Base-by-base conservation (phyloP, 805 yeast genomes). In the Candida hungchunana region DNA sequence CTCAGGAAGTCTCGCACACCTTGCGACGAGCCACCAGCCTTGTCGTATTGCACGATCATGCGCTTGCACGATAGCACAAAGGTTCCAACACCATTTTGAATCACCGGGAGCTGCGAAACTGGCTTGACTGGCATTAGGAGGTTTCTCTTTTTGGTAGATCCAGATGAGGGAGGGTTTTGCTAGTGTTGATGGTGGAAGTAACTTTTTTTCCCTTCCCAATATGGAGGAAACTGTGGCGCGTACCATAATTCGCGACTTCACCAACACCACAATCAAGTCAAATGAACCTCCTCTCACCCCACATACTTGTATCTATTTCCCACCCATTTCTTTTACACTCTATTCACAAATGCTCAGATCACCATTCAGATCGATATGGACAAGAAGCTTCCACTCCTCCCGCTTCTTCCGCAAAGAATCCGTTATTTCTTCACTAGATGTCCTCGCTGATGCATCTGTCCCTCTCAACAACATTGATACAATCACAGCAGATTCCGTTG, bases 21-120 rank as follows among this genome's bases (percentile, higher is more conserved):
- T 34, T 70, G 69, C 1, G 97, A 89, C 3, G 95, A 82, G 16
- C 97, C 97, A 28, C 97, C 97, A 81, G 94, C 82, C 69, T 93
- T 88, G 66, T 96, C 88, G 64, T 80, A 93, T 42, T 84, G 82
- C 30, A 93, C 59, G 1, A 81, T 71, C 34, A 93, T 71, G 53
- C 74, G 77, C 50, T 74, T 77, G 65, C 97, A 88, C 41, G 68
- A 19, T 17, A 68, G 64, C 7, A 84, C 71, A 54, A 72, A 84
- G 0, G 89, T 77, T 4, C 88, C 87, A 15, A 82, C 65, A 34
- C 95, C 94, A 50, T 85, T 84, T 47, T 86, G 75, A 18, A 84
- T 76, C 27, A 70, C 60, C 12, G 93, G 75, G 1, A 68, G 59
- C 49, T 70, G 77, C 20, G 72, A 63, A 25, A 82, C 63, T 31